Evolutionary conservation across 257 asterid species (phyloP), one percentile per base, ranked within the genome.

Genomic region (Lycium barbarum): DNA sequence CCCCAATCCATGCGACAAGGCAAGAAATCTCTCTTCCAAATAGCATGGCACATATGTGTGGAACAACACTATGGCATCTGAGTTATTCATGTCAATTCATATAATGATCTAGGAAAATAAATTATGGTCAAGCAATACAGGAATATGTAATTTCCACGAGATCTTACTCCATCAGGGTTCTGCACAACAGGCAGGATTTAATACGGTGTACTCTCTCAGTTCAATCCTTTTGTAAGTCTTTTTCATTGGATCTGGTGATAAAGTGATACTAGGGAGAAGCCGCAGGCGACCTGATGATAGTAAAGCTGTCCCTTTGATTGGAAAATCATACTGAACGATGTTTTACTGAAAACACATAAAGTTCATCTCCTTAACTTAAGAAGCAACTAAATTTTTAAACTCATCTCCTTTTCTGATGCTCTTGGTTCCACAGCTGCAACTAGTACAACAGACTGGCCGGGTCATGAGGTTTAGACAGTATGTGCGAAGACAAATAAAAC

Each of bases 61-160:
- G 47, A 55, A 66, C 73, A 66, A 66, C n/a, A 33, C 20, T 66
- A 33, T 66, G 73, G 43, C 73, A 66, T 66, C 72, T 66, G 18
- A 14, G n/a, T 33, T 66, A 33, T 13, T 66, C 47, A 66, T 33
- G 20, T 11, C 73, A 66, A 36, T 66, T 66, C 47, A 2, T 33
- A 66, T 66, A 66, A 33, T 33, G n/a, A 66, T 35, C 47, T 12
- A 66, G n/a, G 73, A 66, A 66, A 33, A 66, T 66, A 35, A 66
- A 66, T 13, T 38, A 35, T 15, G 47, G 47, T 66, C 47, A 33
- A 33, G 73, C 73, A 33, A 66, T 66, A 66, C 2, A 66, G 18
- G 20, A 66, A 14, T 57, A 57, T 15, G 62, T 57, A 57, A 66
- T 66, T 66, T 15, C 45, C 71, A 63, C 8, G 40, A 22, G 71